Percentiles rank a stretch among this genome's conserved stretches.
Conservation (phyloP, 179 eudicot species). For the Spergularia azorica region DNA sequence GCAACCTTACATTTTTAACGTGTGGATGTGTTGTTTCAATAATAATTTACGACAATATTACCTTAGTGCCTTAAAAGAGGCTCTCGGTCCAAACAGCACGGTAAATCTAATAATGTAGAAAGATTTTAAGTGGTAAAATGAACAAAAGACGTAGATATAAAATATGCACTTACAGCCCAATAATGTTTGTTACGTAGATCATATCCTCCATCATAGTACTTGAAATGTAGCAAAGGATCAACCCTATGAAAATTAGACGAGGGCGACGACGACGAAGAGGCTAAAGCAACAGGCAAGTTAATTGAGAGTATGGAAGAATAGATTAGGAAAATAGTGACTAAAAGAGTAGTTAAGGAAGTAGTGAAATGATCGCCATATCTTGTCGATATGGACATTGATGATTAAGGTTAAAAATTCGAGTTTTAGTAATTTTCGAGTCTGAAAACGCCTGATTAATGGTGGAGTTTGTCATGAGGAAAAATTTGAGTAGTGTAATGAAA, state of each 20-base stretch:
- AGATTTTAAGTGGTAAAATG: too few relatives aligned
- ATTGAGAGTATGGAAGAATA: conserved; percentile 34
- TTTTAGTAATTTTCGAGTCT: not conserved
- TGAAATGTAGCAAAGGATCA: conserved; percentile 54
- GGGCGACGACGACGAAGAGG: conserved; percentile 13
- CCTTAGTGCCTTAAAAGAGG: too few relatives aligned
- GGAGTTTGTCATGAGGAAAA: conserved; percentile 35
- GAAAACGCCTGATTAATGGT: not conserved
- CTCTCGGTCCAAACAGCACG: too few relatives aligned
- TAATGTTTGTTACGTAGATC: conserved; percentile 63
- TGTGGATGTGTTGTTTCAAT: too few relatives aligned
- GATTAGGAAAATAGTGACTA: conserved; percentile 35
- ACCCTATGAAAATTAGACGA: conserved; percentile 34
- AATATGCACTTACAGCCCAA: conserved; percentile 74
- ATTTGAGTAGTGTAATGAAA: not conserved
- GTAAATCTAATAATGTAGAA: too few relatives aligned
- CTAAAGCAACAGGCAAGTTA: conserved; percentile 23
- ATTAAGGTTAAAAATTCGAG: not conserved
- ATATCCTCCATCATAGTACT: conserved; percentile 49
- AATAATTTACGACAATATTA: too few relatives aligned
- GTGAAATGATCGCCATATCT: not conserved
- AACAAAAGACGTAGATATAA: not conserved
- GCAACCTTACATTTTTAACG: too few relatives aligned
- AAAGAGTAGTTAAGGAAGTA: not conserved
- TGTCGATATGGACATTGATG: conserved; percentile 35